Evolutionary conservation across 441 rosid species (phyloP), one percentile per base, ranked within the genome.

Genomic region (Erodium moschatum): DNA sequence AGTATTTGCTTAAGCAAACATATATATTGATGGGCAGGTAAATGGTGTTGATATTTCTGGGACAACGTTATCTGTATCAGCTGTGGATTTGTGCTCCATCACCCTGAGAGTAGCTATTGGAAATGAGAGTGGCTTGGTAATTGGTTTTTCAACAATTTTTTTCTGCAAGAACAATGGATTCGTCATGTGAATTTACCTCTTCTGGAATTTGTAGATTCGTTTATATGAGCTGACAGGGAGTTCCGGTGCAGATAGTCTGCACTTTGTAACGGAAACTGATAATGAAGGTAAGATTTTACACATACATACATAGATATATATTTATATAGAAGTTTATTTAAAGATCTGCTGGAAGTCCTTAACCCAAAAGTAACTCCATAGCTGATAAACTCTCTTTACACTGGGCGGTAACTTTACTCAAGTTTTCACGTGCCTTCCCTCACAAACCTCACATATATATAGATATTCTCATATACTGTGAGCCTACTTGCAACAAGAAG

Each of bases 61-160:
- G 71, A 77, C 72, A 72, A 76, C 68, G 69, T 80, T 86, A 74
- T 67, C 96, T 35, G 80, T 88, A 71, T 83, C 92, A 46, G 85
- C 92, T 66, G 27, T 91, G 77, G 89, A 78, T 65, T 81, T 88
- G 75, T 89, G 95, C 86, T 79, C 90, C 35, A 42, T 69, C 76
- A 80, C 86, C 67, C 74, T 84, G 69, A 82, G 54, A 75, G 81
- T 91, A 81, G 96, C 94, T 70, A 70, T 85, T 73, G 97, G 94
- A 76, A 79, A 81, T 77, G 86, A 84, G 78, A 65, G 84, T 85
- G 97, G 94, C 81, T 80, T 78, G 88, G 97, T 91, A 91, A 89
- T 89, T 83, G 68, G 69, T 74, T 68, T 15, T 58, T 64, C 64
- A 21, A 20, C 31, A 54, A 60, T 8, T 6, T 60, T 54, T 8